Percentiles rank a stretch among this genome's conserved stretches.
Evolutionary conservation across 345 rosid genomes (phyloP).

Genomic region (Dipteronia dyeriana): DNA sequence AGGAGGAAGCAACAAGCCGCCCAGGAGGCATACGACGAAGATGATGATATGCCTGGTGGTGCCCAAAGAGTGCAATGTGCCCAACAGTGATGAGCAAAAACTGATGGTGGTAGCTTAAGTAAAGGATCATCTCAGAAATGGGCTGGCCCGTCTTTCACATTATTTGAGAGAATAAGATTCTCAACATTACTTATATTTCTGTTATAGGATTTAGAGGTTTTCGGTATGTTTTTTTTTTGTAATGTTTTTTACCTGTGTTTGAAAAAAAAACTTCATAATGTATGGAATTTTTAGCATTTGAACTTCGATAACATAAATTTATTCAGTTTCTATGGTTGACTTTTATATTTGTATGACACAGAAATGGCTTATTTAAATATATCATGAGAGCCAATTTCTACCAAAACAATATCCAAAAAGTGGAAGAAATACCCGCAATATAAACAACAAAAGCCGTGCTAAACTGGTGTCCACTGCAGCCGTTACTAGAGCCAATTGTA

Average conservation of each 20-base stretch:
- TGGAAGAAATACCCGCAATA: neutral
- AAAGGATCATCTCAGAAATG: neutral
- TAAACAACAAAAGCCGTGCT: accelerated
- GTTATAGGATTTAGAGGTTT: slow-evolving; percentile 8
- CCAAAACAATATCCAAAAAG: neutral
- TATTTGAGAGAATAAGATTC: slow-evolving; percentile 24
- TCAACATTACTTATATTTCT: slow-evolving; percentile 7
- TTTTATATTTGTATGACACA: neutral
- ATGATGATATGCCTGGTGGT: slow-evolving; percentile 56
- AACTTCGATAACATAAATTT: neutral
- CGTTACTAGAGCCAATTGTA: neutral
- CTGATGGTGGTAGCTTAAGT: neutral
- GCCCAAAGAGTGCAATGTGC: slow-evolving; percentile 68
- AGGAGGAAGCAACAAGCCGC: slow-evolving; percentile 40
- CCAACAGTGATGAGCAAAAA: slow-evolving; percentile 38
- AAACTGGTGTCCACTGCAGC: neutral
- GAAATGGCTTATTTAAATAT: too few species aligned
- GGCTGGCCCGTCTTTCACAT: slow-evolving; percentile 1
- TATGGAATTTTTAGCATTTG: slow-evolving; percentile 7
- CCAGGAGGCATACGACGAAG: slow-evolving; percentile 54
- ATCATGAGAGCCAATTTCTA: too few species aligned
- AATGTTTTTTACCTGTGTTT: neutral
- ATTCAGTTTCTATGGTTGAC: neutral
- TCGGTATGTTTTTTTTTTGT: neutral
- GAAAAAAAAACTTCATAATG: neutral